Evolutionary conservation across 176 grass and related monocot genomes (phyloP), one percentile per base, ranked within the genome.

Genomic region (Microstegium vimineum): DNA sequence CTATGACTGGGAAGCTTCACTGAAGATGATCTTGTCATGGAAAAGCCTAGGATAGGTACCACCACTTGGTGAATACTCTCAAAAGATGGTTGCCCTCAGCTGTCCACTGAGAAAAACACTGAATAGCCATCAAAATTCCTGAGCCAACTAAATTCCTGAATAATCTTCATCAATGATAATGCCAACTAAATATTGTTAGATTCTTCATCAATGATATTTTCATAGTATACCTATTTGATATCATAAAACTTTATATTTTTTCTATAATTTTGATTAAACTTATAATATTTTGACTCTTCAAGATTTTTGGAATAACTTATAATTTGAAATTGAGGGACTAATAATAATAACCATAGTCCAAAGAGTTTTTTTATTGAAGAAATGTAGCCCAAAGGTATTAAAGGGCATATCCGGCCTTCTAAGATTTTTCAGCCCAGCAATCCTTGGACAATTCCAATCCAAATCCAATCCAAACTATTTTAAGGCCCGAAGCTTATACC

Each of bases 21-120:
- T 49, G 14, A 17, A 71, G 57, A 63, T 27, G 28, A 26, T 23
- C 17, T 15, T 17, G 16, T 8, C 28, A 46, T 74, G 69, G 20
- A 83, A 65, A 74, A 16, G 7, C 40, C 37, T 28, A 17, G 28
- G 26, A 71, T 46, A 78, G 66, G 66, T 35, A 62, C 45, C 49
- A 46, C 25, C 69, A 71, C 54, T n/a, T 31, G 14, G 51, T 8
- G 22, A 10, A 42, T 35, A 46, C 27, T 23, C 20, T 70, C 27
- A 77, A 61, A 77, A 49, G 28, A 62, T 28, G 38, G 66, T 27
- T 61, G 49, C 33, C 36, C 28, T 75, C 35, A 47, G 65, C 38
- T 85, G 51, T 71, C 52, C 75, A 30, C 66, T 30, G n/a, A 69
- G 52, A 22, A 71, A 78, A 76, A 32, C 63, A 23, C 18, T 25